phyloP scores from a whole-genome alignment of 2,329 filamentous ascomycete genomes.

The Hymenoscyphus infarciens region DNA sequence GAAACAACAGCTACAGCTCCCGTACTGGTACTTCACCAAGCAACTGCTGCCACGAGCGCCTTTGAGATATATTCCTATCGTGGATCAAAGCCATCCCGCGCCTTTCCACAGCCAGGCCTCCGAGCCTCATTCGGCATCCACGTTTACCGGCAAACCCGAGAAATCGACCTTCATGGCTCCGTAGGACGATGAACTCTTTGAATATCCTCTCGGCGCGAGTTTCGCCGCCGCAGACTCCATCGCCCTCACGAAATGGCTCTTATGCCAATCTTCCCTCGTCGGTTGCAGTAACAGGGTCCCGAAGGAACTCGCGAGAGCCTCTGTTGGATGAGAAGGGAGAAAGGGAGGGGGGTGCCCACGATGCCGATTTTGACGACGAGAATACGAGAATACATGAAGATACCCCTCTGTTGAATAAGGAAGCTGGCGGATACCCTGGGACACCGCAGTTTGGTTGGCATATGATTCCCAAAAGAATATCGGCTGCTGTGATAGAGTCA shows the following conservation, averaged over 20 bases:
- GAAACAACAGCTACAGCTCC: neutral
- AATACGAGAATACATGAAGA: conserved; percentile 54
- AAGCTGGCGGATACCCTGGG: conserved; percentile 38
- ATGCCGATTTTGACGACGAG: conserved; percentile 32
- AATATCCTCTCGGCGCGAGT: conserved; percentile 89
- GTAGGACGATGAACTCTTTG: conserved; percentile 85
- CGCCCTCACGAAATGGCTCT: conserved; percentile 58
- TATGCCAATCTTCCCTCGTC: conserved; percentile 41
- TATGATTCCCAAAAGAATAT: conserved; percentile 64
- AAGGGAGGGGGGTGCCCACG: conserved; percentile 37
- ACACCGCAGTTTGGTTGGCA: conserved; percentile 45
- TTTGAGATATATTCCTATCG: neutral
- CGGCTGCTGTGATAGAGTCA: conserved; percentile 68
- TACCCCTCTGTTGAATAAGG: conserved; percentile 57
- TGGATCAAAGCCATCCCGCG: neutral
- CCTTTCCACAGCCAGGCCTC: neutral
- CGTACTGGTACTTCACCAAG: neutral
- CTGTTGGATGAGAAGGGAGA: conserved; percentile 41
- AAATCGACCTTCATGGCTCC: conserved; percentile 46
- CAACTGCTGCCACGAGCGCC: neutral
- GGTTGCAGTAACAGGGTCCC: conserved; percentile 23
- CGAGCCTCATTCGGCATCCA: neutral
- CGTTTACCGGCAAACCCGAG: conserved; percentile 4
- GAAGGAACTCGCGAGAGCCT: conserved; percentile 37
- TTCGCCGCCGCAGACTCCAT: conserved; percentile 55